These are phyloP conservation scores for Thuidium tamariscinum DNA, from an alignment of 225 moss, liverwort and hornwort species.

Conservation along the genomic window DNA sequence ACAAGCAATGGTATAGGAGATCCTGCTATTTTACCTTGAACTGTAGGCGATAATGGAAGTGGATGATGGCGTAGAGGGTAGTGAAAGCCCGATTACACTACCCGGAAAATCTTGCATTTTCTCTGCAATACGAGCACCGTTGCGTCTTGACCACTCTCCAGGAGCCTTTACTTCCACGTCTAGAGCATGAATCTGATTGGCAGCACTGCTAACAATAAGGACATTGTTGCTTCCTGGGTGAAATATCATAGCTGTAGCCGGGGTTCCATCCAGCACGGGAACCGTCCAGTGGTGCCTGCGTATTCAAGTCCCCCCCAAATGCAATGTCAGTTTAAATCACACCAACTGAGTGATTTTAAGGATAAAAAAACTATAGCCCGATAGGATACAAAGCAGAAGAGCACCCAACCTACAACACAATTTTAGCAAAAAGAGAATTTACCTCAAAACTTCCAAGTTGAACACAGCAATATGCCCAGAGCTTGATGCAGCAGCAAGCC, in stretches of 20 bases:
- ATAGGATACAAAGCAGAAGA: background rate
- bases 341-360: background rate
- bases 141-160: slow-evolving; percentile 74
- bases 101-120: slow-evolving; percentile 86
- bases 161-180: slow-evolving; percentile 85
- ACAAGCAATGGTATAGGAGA: background rate
- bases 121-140: slow-evolving; percentile 43
- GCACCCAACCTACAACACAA: background rate
- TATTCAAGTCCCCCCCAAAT: background rate
- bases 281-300: slow-evolving; percentile 97
- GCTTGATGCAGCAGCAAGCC: slow-evolving; percentile 81
- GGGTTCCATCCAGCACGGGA: slow-evolving; percentile 78
- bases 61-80: slow-evolving; percentile 50
- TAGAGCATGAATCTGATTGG: slow-evolving; percentile 79
- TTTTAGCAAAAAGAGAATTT: background rate
- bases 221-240: slow-evolving; percentile 66
- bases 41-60: slow-evolving; percentile 88
- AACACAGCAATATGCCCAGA: slow-evolving; percentile 71
- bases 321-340: background rate
- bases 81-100: slow-evolving; percentile 74
- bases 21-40: slow-evolving; percentile 46
- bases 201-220: slow-evolving; percentile 80
- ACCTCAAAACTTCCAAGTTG: slow-evolving; percentile 84
- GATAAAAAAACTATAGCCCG: background rate
- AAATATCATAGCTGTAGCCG: slow-evolving; percentile 83